A percentile compares a stretch with the other conserved stretches of the same genome.
These are phyloP conservation scores for Ceratorhiza oryzae-sativae DNA, from an alignment of 1,284 basidiomycete species.

Conservation along the genomic window DNA sequence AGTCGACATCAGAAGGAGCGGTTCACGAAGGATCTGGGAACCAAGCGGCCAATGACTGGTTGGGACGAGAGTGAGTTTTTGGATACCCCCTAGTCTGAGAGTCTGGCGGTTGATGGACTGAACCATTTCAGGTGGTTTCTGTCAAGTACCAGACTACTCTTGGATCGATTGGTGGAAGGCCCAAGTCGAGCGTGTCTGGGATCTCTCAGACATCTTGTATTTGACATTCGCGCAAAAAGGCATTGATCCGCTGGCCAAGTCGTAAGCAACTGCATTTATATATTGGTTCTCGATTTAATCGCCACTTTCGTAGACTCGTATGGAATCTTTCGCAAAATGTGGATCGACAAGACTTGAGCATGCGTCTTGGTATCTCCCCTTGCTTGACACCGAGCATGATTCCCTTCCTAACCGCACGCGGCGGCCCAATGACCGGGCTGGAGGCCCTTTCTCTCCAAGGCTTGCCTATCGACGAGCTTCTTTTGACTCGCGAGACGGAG, in stretches of 20 bases:
- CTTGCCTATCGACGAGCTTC: constrained; percentile 87
- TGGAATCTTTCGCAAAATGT: constrained; percentile 99
- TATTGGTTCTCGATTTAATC: constrained; percentile 18
- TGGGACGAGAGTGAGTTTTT: constrained; percentile 83
- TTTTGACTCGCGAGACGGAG: constrained; percentile 91
- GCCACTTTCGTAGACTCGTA: constrained; percentile 63
- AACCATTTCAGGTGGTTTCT: constrained; percentile 70
- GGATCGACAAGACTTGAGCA: constrained; percentile 84
- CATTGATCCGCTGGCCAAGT: constrained; percentile 85
- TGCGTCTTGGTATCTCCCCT: constrained; percentile 83
- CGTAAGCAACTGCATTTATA: constrained; percentile 57
- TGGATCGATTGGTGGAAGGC: constrained; percentile 93
- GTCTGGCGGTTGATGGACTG: too few species aligned
- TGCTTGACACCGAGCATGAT: constrained; percentile 97
- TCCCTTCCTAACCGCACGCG: constrained; percentile 93
- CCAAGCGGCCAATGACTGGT: constrained; percentile 85
- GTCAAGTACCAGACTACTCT: constrained; percentile 87
- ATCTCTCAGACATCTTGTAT: constrained; percentile 90
- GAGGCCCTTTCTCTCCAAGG: constrained; percentile 95
- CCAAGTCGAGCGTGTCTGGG: constrained; percentile 94
- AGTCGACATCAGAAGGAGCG: constrained; percentile 89
- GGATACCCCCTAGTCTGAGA: too few species aligned
- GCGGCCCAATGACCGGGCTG: constrained; percentile 93
- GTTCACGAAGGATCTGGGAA: constrained; percentile 82
- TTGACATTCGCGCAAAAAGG: constrained; percentile 83